A percentile compares a stretch with the other conserved stretches of the same genome.
phyloP scores from a whole-genome alignment of 148 eudicot genomes.

The Euryodendron excelsum region DNA sequence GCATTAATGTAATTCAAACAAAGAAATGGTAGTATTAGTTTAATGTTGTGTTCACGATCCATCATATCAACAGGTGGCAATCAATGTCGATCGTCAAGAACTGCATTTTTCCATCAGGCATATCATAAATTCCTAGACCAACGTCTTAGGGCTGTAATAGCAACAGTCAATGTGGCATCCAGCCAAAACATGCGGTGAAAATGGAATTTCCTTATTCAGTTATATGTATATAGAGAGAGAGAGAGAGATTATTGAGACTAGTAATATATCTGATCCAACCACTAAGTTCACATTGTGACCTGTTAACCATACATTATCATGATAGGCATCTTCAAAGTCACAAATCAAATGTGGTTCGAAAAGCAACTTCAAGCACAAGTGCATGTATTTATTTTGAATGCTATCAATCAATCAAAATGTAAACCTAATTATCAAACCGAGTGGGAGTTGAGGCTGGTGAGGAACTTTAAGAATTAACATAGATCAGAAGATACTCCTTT shows the following conservation, averaged over 20 bases:
- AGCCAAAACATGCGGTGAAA: not conserved
- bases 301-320: not conserved
- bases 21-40: not conserved
- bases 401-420: constrained; percentile 3
- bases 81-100: not conserved
- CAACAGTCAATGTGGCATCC: not conserved
- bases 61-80: not conserved
- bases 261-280: not conserved
- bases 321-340: not conserved
- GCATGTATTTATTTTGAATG: not conserved
- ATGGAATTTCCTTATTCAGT: too few relatives aligned
- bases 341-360: not conserved
- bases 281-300: not conserved
- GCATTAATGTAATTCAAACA: not conserved
- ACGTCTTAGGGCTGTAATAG: not conserved
- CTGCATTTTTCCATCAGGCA: not conserved
- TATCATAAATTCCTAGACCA: not conserved
- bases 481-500: not conserved
- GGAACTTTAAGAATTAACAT: not conserved
- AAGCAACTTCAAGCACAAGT: not conserved
- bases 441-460: not conserved
- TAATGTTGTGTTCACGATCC: not conserved
- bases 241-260: not conserved
- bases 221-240: too few relatives aligned
- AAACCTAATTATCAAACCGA: not conserved